Conservation (phyloP, 2,329 filamentous ascomycete species). For the Pyricularia sp. region DNA sequence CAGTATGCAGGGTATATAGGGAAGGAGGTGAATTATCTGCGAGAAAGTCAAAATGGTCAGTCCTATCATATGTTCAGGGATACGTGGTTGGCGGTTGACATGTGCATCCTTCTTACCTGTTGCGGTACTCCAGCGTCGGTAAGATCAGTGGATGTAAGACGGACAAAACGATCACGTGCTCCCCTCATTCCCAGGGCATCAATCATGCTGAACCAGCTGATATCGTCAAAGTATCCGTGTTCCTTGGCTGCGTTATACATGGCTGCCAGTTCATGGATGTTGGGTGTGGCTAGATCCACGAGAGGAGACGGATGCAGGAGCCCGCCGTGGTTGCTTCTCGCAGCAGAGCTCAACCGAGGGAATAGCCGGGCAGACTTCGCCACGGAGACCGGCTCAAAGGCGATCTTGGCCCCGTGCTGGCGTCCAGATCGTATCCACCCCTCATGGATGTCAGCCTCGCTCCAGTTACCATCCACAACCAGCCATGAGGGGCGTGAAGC, state of each 20-base stretch:
- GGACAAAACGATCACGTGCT: slow-evolving; percentile 61
- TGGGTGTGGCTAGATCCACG: slow-evolving; percentile 74
- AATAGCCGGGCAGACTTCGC: slow-evolving; percentile 70
- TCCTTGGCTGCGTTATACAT: slow-evolving; percentile 66
- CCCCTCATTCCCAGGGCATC: slow-evolving; percentile 67
- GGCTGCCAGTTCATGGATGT: slow-evolving; percentile 68
- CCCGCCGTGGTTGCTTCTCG: slow-evolving; percentile 15
- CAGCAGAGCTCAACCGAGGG: slow-evolving; percentile 11
- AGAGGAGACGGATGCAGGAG: slow-evolving; percentile 48
- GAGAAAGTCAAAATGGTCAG: background rate
- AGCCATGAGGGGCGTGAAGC: slow-evolving; percentile 61
- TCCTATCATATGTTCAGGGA: background rate
- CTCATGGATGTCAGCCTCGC: slow-evolving; percentile 49
- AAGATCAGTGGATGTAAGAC: slow-evolving; percentile 55
- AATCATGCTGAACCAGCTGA: slow-evolving; percentile 71
- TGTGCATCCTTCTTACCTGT: slow-evolving; percentile 19
- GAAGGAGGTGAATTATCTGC: slow-evolving; percentile 70
- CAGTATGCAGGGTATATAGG: slow-evolving; percentile 76
- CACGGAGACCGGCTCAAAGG: slow-evolving; percentile 83
- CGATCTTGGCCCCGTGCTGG: slow-evolving; percentile 46
- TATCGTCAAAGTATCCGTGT: slow-evolving; percentile 55
- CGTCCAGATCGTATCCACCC: slow-evolving; percentile 56
- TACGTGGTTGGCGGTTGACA: background rate
- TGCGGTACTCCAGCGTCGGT: slow-evolving; percentile 77
- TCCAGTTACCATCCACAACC: slow-evolving; percentile 85